Evolutionary conservation across 352 stramenopile genomes (phyloP), one percentile per base, ranked within the genome.

Genomic region (Thalassiosira ordinaria): DNA sequence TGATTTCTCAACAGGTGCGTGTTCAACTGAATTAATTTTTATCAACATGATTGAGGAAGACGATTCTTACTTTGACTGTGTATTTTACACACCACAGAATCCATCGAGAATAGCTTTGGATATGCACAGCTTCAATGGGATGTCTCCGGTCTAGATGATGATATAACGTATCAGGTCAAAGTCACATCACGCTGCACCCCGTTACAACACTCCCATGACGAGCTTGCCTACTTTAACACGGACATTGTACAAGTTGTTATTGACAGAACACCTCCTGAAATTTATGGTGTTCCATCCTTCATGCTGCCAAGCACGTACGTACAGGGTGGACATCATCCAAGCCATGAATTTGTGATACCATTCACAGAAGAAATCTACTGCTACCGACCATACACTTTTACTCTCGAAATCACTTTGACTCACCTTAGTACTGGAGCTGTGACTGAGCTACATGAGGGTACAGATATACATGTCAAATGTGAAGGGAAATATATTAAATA

Each of bases 1-100:
- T 52, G 44, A 52, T 22, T 52, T 52, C 14, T 52, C 44, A 16
- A 52, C n/a, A n/a, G n/a, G n/a, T n/a, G n/a, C n/a, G n/a, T n/a
- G n/a, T n/a, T n/a, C n/a, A n/a, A n/a, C n/a, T n/a, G n/a, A n/a
- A n/a, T n/a, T n/a, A n/a, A n/a, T n/a, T n/a, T n/a, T n/a, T n/a
- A n/a, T n/a, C n/a, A n/a, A n/a, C n/a, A n/a, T n/a, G n/a, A n/a
- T n/a, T n/a, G n/a, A n/a, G n/a, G n/a, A n/a, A n/a, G n/a, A n/a
- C n/a, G n/a, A n/a, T n/a, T n/a, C n/a, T n/a, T n/a, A n/a, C n/a
- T n/a, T n/a, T n/a, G n/a, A n/a, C n/a, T n/a, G n/a, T n/a, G n/a
- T n/a, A n/a, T n/a, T n/a, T n/a, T n/a, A n/a, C n/a, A n/a, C n/a
- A n/a, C n/a, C n/a, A n/a, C 20, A n/a, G 14, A 24, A 24, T 52